Conservation (phyloP, 2,329 filamentous ascomycete species). For the Clathrospora elynae region DNA sequence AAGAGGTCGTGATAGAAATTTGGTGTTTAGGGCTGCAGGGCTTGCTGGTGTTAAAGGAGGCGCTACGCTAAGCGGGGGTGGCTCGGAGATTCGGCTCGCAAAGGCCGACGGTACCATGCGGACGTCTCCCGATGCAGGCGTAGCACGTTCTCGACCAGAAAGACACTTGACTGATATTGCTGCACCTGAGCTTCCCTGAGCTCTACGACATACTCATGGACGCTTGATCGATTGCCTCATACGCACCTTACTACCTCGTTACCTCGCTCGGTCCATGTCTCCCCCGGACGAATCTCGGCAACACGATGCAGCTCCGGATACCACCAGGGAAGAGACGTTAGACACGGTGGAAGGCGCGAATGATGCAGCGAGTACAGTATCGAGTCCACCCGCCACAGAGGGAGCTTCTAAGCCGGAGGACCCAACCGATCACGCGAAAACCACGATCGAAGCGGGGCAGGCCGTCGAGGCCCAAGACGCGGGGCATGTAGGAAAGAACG, state of each 20-base stretch:
- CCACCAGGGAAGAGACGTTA: slow-evolving; percentile 25
- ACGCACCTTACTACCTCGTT: slow-evolving; percentile 8
- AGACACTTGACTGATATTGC: slow-evolving; percentile 8
- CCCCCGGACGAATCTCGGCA: slow-evolving; percentile 39
- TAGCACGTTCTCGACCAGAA: slow-evolving; percentile 20
- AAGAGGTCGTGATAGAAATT: slow-evolving; percentile 14
- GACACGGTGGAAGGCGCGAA: slow-evolving; percentile 18
- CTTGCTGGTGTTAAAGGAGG: neutral
- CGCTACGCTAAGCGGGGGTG: slow-evolving; percentile 6
- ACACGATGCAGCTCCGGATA: slow-evolving; percentile 35
- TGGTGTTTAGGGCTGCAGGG: slow-evolving; percentile 14
- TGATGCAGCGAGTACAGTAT: slow-evolving; percentile 5
- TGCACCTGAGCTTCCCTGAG: slow-evolving; percentile 12
- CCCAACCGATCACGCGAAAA: slow-evolving; percentile 4
- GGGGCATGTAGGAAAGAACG: slow-evolving; percentile 12
- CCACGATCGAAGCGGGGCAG: slow-evolving; percentile 31
- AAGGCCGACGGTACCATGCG: slow-evolving; percentile 29
- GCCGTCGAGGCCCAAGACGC: slow-evolving; percentile 13
- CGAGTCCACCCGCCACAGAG: slow-evolving; percentile 1
- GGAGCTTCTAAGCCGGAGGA: slow-evolving; percentile 1
- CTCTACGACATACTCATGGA: slow-evolving; percentile 29
- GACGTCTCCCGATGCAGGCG: slow-evolving; percentile 16
- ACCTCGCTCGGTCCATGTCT: slow-evolving; percentile 45
- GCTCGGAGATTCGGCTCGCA: slow-evolving; percentile 27
- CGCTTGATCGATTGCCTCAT: slow-evolving; percentile 13